Base-by-base conservation (phyloP, 225 moss, liverwort and hornwort species). In the Lunularia cruciata region DNA sequence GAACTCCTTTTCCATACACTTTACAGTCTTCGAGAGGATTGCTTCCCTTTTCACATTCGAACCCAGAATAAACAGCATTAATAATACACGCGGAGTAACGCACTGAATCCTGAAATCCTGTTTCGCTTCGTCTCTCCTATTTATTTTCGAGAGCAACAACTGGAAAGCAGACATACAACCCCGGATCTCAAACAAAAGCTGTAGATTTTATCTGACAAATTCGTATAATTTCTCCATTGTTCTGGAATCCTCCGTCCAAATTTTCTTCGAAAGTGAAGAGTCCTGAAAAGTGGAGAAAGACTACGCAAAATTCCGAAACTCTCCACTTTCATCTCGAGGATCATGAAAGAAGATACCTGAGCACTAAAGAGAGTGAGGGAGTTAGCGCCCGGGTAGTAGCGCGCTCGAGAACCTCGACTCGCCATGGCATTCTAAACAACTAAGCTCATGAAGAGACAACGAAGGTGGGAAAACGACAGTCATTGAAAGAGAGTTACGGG, bases 351-450 rank as follows among this genome's bases (percentile, higher is more conserved):
- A 60, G 0, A 36, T 81, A 89, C 96, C 74, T 98, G 90, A 8
- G 96, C 89, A 54, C 78, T 91, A 61, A 92, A 98, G 36, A 98
- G 73, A 19, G 83, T 89, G 60, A 87, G 89, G 19, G 96, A 98
- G 0, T 76, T 75, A 47, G 81, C 89, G 18, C 92, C 90, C 72
- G 93, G 85, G 19, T 92, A 98, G 25, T 77, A 83, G 58, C 76
- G 42, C 27, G 79, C 49, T 52, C 56, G 40, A 0, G 71, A 70
- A 47, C 77, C 67, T 60, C 23, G 56, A 0, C 60, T n/a, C 12
- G 84, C 79, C 87, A 84, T 84, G 6, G 63, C 69, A 31, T 45
- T 36, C 63, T 60, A 69, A 69, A 39, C 28, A 13, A 51, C 45
- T 37, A 54, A 52, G 54, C 49, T 55, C 47, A 19, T 68, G 38